Base-by-base conservation (phyloP, 2,329 filamentous ascomycete genomes). In the Scortechinia acanthostroma region DNA sequence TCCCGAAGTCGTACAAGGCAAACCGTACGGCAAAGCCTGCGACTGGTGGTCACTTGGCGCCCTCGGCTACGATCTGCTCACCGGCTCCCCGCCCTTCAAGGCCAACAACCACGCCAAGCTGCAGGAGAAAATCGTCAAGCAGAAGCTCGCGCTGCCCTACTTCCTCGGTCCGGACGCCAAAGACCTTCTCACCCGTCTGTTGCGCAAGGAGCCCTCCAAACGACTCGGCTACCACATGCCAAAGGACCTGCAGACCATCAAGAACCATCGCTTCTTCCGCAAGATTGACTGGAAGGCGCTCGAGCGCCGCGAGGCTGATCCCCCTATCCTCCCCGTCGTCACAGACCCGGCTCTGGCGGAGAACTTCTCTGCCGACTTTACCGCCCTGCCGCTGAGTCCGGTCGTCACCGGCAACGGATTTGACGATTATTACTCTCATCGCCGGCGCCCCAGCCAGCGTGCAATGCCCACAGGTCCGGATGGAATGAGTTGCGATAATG, bases 31-130 rank as follows among this genome's bases (percentile, higher is more conserved):
- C 57, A 91, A 91, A 63, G 84, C 90, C 1, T 94, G 96, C 16
- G 93, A 98, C 67, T 98, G 91, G 91, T 98, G 93, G 93, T 95
- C 91, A 3, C 83, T 98, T 42, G 93, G 94, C 25, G 91, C 91
- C 2, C 76, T 98, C 42, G 90, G 88, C 23, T 95, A 84, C 62
- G 93, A 98, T 61, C 73, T 98, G 25, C 83, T 98, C 61, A 97
- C 91, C 6, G 93, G 94, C 45, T 83, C 83, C 45, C 90, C 91
- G 5, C 93, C 94, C 0, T 98, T 97, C 68, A 81, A 81, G 21
- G 93, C 88, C 37, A 83, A 84, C 62, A 97, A 96, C 67, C 83
- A 95, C 60, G 83, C 88, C 58, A 97, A 95, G 71, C 91, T 96
- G 51, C 89, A 95, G 63, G 86, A 96, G 55, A 95, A 93, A 61